phyloP scores from a whole-genome alignment of 352 stramenopile species.

The Globisporangium recalcitrans region DNA sequence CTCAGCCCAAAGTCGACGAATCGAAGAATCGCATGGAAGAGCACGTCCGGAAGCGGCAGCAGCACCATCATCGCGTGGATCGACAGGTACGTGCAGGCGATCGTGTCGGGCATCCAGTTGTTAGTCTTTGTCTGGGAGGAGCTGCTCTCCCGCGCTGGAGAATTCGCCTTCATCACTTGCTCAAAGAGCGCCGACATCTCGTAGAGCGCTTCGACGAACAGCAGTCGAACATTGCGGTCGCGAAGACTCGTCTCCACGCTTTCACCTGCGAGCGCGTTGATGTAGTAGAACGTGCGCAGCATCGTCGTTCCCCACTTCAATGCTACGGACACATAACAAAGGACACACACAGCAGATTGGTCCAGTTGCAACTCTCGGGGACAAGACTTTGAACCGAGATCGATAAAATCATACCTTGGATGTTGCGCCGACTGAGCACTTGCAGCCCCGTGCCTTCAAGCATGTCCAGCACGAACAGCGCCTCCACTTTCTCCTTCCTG shows the following conservation, averaged over 20 bases:
- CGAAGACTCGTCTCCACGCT: conserved; percentile 48
- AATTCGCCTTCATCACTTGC: conserved; percentile 26
- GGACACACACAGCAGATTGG: no score
- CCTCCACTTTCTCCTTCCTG: conserved; percentile 68
- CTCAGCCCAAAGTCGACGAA: conserved; percentile 61
- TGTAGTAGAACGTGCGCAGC: conserved; percentile 74
- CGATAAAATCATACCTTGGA: conserved; percentile 37
- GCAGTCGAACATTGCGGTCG: conserved; percentile 58
- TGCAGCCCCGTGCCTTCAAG: conserved; percentile 70
- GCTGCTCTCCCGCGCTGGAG: background rate
- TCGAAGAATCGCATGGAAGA: conserved; percentile 56
- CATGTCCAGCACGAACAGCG: conserved; percentile 65
- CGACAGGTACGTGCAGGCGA: conserved; percentile 52
- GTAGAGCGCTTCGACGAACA: conserved; percentile 62
- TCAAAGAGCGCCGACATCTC: conserved; percentile 64
- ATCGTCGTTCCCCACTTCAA: conserved; percentile 81
- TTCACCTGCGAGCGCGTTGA: conserved; percentile 60
- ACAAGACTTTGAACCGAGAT: background rate
- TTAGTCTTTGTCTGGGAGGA: background rate
- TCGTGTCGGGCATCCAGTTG: conserved; percentile 50
- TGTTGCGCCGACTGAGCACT: conserved; percentile 69
- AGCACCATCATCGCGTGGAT: conserved; percentile 64
- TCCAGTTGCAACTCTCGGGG: no score
- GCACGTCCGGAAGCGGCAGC: conserved; percentile 61
- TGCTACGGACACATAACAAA: conserved; percentile 22